These are phyloP conservation scores for Bromus sterilis DNA, from an alignment of 176 grass and related monocot species.

Conservation along the genomic window DNA sequence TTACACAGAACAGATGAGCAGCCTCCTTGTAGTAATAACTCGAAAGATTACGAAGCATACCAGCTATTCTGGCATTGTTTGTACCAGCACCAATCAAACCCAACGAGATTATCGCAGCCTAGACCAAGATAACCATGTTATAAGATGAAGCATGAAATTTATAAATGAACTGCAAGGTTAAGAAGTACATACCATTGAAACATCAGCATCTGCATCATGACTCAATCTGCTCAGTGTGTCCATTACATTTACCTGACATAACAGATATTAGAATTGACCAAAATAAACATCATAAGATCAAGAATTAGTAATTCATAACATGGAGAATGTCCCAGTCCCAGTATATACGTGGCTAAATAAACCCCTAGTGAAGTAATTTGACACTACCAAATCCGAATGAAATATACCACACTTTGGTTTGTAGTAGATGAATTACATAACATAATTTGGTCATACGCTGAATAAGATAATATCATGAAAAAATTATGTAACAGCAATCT, in stretches of 20 bases:
- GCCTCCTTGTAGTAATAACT: slow-evolving; percentile 99
- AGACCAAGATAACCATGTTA: background rate
- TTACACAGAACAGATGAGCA: slow-evolving; percentile 96
- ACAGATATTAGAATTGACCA: background rate
- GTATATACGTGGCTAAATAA: background rate
- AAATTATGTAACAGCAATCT: too few relatives aligned
- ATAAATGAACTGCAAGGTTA: background rate
- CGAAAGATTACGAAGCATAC: slow-evolving; percentile 96
- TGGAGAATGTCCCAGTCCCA: background rate
- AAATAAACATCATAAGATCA: background rate
- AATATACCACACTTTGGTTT: too few relatives aligned
- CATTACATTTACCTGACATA: slow-evolving; percentile 90
- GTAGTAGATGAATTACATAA: too few relatives aligned
- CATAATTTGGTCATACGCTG: too few relatives aligned
- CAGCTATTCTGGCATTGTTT: slow-evolving; percentile 97
- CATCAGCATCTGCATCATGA: slow-evolving; percentile 94
- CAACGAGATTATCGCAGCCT: slow-evolving; percentile 90
- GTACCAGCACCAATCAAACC: slow-evolving; percentile 97
- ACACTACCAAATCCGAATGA: too few relatives aligned
- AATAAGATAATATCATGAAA: too few relatives aligned
- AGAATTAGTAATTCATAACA: background rate
- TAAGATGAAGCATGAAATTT: background rate
- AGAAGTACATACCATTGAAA: slow-evolving; percentile 61
- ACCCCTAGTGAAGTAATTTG: background rate
- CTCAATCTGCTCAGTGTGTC: slow-evolving; percentile 98